Evolutionary conservation across 495 filamentous ascomycete species (phyloP).

Genomic region (Tuber umbilicatum): DNA sequence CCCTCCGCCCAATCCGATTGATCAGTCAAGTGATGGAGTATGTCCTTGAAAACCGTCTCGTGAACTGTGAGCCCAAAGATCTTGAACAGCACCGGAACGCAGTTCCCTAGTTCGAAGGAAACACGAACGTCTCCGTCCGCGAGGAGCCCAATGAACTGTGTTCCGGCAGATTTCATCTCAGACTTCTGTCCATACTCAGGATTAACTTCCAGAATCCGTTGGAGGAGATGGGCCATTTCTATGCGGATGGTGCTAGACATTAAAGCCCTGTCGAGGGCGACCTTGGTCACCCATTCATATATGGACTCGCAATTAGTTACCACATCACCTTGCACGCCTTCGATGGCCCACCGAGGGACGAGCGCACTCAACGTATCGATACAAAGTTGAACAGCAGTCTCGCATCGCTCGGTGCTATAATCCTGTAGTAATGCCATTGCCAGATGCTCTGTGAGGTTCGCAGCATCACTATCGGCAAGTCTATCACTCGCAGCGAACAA

Average conservation of each 20-base stretch:
- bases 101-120: conserved; percentile 64
- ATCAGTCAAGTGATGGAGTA: conserved; percentile 64
- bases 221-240: conserved; percentile 59
- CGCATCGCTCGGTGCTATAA: conserved; percentile 65
- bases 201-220: conserved; percentile 58
- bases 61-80: conserved; percentile 69
- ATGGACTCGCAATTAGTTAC: conserved; percentile 60
- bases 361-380: conserved; percentile 61
- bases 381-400: conserved; percentile 63
- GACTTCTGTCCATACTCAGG: conserved; percentile 54
- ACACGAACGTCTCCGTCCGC: conserved; percentile 60
- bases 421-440: conserved; percentile 55
- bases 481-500: conserved; percentile 39
- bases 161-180: conserved; percentile 60
- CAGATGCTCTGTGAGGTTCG: conserved; percentile 51
- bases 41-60: conserved; percentile 69
- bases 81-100: conserved; percentile 51
- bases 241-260: conserved; percentile 63
- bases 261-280: conserved; percentile 55
- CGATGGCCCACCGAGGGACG: conserved; percentile 60
- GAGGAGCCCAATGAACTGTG: conserved; percentile 67
- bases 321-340: conserved; percentile 51
- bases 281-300: conserved; percentile 71
- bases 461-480: conserved; percentile 44
- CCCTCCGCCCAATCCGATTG: conserved; percentile 69